phyloP scores from a whole-genome alignment of 768 basidiomycete species.

The Leccinum subtestaceum region DNA sequence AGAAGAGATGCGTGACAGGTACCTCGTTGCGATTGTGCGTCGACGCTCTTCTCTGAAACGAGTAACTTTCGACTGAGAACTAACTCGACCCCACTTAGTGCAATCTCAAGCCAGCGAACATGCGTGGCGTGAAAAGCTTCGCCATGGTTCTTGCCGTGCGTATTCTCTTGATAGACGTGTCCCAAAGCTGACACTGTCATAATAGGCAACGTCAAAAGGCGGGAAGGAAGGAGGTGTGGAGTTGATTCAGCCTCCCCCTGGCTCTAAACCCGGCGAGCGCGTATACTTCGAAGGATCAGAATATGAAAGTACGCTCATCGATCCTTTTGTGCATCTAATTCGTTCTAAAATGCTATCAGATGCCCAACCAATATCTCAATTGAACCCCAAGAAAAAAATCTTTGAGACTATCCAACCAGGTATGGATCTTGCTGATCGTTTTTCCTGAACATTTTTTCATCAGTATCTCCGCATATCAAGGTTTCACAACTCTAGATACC shows the following conservation, averaged over 20 bases:
- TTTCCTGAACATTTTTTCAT: slow-evolving; percentile 3
- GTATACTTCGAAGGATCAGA: slow-evolving; percentile 93
- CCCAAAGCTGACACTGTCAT: slow-evolving; percentile 1
- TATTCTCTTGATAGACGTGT: background rate
- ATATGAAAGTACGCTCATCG: slow-evolving; percentile 61
- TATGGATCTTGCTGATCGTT: slow-evolving; percentile 24
- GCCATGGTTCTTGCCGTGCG: slow-evolving; percentile 95
- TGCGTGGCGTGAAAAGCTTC: slow-evolving; percentile 97
- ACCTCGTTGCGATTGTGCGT: slow-evolving; percentile 79
- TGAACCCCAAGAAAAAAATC: slow-evolving; percentile 99
- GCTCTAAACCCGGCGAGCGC: slow-evolving; percentile 85
- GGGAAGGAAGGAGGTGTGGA: slow-evolving; percentile 91
- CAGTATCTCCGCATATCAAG: slow-evolving; percentile 32
- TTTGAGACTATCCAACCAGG: slow-evolving; percentile 96
- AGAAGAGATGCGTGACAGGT: slow-evolving; percentile 84
- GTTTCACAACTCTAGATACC: slow-evolving; percentile 85
- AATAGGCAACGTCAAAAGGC: slow-evolving; percentile 84
- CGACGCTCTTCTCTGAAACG: background rate
- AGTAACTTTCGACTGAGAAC: background rate
- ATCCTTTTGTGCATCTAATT: background rate
- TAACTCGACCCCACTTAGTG: slow-evolving; percentile 44
- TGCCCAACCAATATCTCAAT: slow-evolving; percentile 68
- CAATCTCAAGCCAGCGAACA: slow-evolving; percentile 92
- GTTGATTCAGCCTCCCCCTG: slow-evolving; percentile 82
- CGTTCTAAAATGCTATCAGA: slow-evolving; percentile 34